These are phyloP conservation scores for Verticillium tricorpus DNA, from an alignment of 2,329 filamentous ascomycete species.

Conservation along the genomic window DNA sequence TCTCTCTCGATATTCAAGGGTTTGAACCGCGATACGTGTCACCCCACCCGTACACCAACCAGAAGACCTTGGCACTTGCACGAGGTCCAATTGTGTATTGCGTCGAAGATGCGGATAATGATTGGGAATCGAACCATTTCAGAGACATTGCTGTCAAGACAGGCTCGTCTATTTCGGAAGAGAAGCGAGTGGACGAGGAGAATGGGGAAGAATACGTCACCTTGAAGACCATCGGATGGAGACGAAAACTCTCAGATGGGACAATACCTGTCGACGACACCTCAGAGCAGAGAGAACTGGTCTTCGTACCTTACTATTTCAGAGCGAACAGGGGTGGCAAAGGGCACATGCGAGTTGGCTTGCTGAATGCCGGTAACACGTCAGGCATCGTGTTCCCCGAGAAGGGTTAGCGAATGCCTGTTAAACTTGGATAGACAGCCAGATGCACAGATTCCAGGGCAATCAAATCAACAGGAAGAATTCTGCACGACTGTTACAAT, in stretches of 20 bases:
- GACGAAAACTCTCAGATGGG: not conserved
- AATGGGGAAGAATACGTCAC: not conserved
- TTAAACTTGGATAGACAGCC: not conserved
- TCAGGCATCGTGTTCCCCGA: not conserved
- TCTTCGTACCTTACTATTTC: conserved; percentile 4
- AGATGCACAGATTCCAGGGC: too few species aligned
- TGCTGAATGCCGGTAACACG: not conserved
- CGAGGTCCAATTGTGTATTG: conserved; percentile 2
- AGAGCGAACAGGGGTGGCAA: conserved; percentile 4
- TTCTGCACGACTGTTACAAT: too few species aligned
- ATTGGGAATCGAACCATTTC: not conserved
- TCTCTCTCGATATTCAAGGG: conserved; percentile 38
- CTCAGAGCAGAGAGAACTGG: not conserved
- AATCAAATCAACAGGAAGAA: too few species aligned
- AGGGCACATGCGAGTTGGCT: conserved; percentile 2
- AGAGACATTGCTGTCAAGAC: not conserved
- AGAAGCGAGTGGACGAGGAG: not conserved
- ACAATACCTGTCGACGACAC: not conserved
- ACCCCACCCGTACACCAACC: conserved; percentile 52
- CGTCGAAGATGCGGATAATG: conserved; percentile 4
- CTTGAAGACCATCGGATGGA: not conserved
- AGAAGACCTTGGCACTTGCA: conserved; percentile 35
- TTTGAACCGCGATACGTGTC: conserved; percentile 43
- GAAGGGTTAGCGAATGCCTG: not conserved
- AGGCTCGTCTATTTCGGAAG: not conserved